Evolutionary conservation across 257 asterid species (phyloP), one percentile per base, ranked within the genome.

Genomic region (Mentha longifolia): DNA sequence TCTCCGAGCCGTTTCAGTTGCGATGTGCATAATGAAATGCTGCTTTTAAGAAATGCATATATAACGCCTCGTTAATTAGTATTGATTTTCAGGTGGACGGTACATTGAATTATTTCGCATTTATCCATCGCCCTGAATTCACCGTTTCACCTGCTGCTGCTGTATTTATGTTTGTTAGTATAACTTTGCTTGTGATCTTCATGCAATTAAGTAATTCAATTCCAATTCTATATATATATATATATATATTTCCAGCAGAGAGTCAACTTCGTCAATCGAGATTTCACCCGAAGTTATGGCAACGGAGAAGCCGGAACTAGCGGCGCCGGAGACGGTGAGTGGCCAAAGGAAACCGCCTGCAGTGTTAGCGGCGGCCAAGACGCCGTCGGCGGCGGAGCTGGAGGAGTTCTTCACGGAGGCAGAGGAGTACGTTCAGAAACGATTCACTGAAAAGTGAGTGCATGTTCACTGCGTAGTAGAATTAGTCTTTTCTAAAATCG

Each of bases 391-490:
- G 54, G 83, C 58, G 14, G 96, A 87, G 85, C 70, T 91, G 39
- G 92, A 89, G 62, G 96, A 87, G 71, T 85, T 91, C 69, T 91
- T 91, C 80, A 12, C 86, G 35, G 84, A 45, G 50, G 83, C 84
- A 1, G 97, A 87, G 73, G 85, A 84, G 79, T 56, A 52, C 63
- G 76, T 79, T 63, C 90, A 78, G 58, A 74, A 83, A 74, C 84
- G 78, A 59, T 87, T 89, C 54, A 56, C 76, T 9, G 87, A 89
- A 68, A 89, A 89, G 96, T 91, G 74, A 35, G 39, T 63, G 58
- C 52, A 47, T 45, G 51, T 63, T 7, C 41, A 51, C 52, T 65
- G 63, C 59, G 66, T 33, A 25, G 57, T 41, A 59, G 43, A 65
- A 65, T 75, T 70, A 61, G 20, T 43, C 20, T 13, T 42, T 63